Evolutionary conservation across 495 filamentous ascomycete species (phyloP).

Genomic region (Wilcoxina mikolae): DNA sequence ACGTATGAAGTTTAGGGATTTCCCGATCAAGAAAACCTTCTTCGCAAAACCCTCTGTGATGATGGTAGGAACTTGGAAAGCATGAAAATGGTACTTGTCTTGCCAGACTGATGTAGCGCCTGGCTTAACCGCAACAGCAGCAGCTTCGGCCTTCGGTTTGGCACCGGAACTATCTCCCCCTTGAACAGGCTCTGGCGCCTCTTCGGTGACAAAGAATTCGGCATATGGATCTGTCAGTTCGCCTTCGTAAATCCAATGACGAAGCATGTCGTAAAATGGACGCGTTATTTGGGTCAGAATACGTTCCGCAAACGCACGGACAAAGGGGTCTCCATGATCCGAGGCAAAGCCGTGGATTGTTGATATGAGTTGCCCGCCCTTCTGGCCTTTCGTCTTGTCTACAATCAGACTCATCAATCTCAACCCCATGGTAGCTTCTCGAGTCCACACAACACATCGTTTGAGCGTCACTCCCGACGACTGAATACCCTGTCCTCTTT

Average conservation of each 20-base stretch:
- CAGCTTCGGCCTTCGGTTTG: conserved; percentile 34
- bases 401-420: conserved; percentile 88
- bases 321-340: conserved; percentile 89
- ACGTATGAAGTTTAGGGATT: conserved; percentile 95
- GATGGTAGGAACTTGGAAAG: conserved; percentile 79
- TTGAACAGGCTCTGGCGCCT: neutral
- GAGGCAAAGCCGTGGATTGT: conserved; percentile 86
- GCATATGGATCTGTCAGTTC: conserved; percentile 90
- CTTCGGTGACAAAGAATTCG: conserved; percentile 86
- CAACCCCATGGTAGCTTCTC: conserved; percentile 91
- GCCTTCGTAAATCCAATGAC: conserved; percentile 96
- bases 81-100: conserved; percentile 81
- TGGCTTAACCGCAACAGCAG: conserved; percentile 37
- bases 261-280: conserved; percentile 92
- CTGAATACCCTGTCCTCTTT: conserved; percentile 52
- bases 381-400: conserved; percentile 70
- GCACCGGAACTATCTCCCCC: conserved; percentile 19
- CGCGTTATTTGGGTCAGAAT: conserved; percentile 80
- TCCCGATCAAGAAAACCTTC: conserved; percentile 92
- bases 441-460: conserved; percentile 90
- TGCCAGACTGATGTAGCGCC: conserved; percentile 89
- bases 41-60: conserved; percentile 83
- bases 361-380: conserved; percentile 85
- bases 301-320: conserved; percentile 85
- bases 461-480: conserved; percentile 93